Percentiles rank a stretch among this genome's conserved stretches.
Evolutionary conservation across 2,329 filamentous ascomycete genomes (phyloP).

Genomic region (Diaporthe citri): DNA sequence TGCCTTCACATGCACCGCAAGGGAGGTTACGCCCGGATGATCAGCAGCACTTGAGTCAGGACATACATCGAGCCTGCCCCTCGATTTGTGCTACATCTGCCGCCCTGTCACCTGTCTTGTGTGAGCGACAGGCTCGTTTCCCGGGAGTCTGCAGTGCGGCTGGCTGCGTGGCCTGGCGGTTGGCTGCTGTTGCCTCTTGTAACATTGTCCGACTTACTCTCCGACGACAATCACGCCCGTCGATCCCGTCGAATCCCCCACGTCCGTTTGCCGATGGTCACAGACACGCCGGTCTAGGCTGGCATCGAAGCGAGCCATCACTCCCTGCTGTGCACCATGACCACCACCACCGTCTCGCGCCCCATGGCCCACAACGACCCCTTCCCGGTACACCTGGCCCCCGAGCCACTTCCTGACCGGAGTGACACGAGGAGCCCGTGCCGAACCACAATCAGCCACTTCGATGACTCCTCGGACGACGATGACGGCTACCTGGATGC

Average conservation of each 20-base stretch:
- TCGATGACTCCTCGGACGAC: slow-evolving; percentile 36
- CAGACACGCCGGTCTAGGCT: slow-evolving; percentile 40
- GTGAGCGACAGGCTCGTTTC: slow-evolving; percentile 29
- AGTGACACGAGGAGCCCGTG: slow-evolving; percentile 37
- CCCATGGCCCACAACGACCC: slow-evolving; percentile 31
- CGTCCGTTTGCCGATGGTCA: slow-evolving; percentile 39
- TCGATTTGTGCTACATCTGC: slow-evolving; percentile 37
- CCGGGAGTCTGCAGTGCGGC: slow-evolving; percentile 38
- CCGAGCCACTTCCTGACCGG: slow-evolving; percentile 33
- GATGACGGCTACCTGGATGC: slow-evolving; percentile 23
- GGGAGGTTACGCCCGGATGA: slow-evolving; percentile 37
- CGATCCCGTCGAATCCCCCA: slow-evolving; percentile 33
- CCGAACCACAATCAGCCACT: slow-evolving; percentile 40
- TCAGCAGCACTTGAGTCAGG: slow-evolving; percentile 27
- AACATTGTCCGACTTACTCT: slow-evolving; percentile 23
- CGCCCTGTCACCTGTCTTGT: slow-evolving; percentile 34
- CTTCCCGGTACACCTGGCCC: slow-evolving; percentile 34
- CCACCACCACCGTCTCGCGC: slow-evolving; percentile 38
- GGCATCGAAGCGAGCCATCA: slow-evolving; percentile 40
- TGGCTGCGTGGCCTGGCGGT: slow-evolving; percentile 36
- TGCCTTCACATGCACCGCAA: slow-evolving; percentile 37
- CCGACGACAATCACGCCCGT: slow-evolving; percentile 34
- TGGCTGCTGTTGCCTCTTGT: slow-evolving; percentile 33
- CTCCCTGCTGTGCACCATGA: slow-evolving; percentile 40
- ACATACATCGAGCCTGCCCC: slow-evolving; percentile 36